Evolutionary conservation across 2,329 filamentous ascomycete genomes (phyloP), one percentile per base, ranked within the genome.

Genomic region (Leptographium wingfieldii): DNA sequence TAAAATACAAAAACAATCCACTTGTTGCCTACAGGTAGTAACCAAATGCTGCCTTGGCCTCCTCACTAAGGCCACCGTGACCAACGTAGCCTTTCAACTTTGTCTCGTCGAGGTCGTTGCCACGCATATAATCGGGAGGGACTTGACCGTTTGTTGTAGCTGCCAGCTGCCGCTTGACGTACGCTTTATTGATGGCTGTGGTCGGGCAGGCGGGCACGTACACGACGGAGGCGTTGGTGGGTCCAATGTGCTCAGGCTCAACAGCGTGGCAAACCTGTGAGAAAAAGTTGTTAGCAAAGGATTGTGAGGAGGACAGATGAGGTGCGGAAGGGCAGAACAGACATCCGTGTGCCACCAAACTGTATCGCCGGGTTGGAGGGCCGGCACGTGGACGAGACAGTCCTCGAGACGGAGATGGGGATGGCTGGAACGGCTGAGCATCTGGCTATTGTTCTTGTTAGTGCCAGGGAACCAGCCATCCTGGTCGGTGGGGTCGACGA

Each of bases 381-480:
- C 43, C 19, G 43, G 43, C 14, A 46, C 43, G 7, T 46, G 43
- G 19, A 46, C 43, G 16, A 46, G 16, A n/a, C 43, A 46, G 16
- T 46, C 16, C 19, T 46, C 43, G 43, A n/a, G 43, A n/a, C 43
- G 43, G 43, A 46, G 43, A 46, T 46, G 52, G 4, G 52, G 52
- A 22, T 54, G 52, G 27, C 29, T 33, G 3, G 52, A 9, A 2
- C 29, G 29, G 52, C 52, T 54, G 27, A 54, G 29, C 29, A 31
- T 31, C 52, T 29, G 73, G 64, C n/a, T 65, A 62, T 62, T 73
- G 72, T n/a, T 68, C 69, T 29, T 69, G 59, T 1, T 64, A 64
- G 43, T 68, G 67, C 56, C 65, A 0, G 73, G 74, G 53, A 75
- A 76, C 66, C 67, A 72, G 4, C 65, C 63, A 2, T 63, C 65